Evolutionary conservation across 345 rosid species (phyloP).

Genomic region (Durio zibethinus): DNA sequence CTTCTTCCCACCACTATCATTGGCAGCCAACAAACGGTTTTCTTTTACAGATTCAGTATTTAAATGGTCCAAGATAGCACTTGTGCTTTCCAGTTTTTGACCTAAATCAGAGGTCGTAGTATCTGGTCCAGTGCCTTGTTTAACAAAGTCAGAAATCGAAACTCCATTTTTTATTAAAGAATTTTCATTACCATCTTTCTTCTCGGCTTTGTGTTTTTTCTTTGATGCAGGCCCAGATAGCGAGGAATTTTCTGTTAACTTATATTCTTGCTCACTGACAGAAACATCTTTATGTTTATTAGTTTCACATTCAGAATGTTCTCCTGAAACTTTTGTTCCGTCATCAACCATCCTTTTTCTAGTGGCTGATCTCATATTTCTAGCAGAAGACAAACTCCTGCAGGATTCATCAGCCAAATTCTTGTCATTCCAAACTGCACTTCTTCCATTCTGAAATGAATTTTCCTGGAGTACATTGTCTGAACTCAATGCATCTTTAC

Average conservation of each 20-base stretch:
- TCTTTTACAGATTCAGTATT: not conserved
- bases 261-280: not conserved
- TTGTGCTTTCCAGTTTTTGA: slow-evolving; percentile 11
- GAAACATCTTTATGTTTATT: slow-evolving; percentile 11
- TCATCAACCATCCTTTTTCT: slow-evolving; percentile 8
- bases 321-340: slow-evolving; percentile 16
- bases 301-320: not conserved
- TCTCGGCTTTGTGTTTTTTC: slow-evolving; percentile 26
- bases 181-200: slow-evolving; percentile 18
- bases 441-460: slow-evolving; percentile 1
- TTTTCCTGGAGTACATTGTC: not conserved
- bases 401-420: not conserved
- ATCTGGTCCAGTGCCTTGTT: slow-evolving; percentile 9
- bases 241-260: slow-evolving; percentile 16
- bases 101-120: slow-evolving; percentile 13
- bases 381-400: slow-evolving; percentile 15
- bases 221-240: slow-evolving; percentile 20
- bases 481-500: slow-evolving; percentile 5
- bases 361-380: slow-evolving; percentile 2
- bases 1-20: slow-evolving; percentile 18
- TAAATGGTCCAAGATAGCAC: slow-evolving; percentile 16
- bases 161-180: not conserved
- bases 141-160: slow-evolving; percentile 13
- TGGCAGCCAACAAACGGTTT: not conserved
- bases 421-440: slow-evolving; percentile 11